These are phyloP conservation scores for Ganoderma meredithae DNA, from an alignment of 1,284 basidiomycete genomes.

Conservation along the genomic window DNA sequence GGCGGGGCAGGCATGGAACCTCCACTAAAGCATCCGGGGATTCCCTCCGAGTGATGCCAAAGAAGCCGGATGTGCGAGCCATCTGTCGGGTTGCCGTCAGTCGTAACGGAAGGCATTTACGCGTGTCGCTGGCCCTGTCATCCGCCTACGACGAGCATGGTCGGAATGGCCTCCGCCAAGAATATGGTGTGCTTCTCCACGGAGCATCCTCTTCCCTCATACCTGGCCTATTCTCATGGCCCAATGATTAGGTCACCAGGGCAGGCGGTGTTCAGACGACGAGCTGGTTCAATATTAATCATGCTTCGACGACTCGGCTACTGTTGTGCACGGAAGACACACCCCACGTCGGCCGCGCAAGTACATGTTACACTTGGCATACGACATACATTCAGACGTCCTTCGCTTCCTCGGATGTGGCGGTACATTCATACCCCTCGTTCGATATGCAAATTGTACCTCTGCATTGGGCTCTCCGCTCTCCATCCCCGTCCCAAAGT, in stretches of 20 bases:
- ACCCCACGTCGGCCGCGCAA: background rate
- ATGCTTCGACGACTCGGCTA: background rate
- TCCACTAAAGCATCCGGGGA: background rate
- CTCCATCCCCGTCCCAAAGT: background rate
- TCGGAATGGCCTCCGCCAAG: background rate
- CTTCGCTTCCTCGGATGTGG: constrained; percentile 7
- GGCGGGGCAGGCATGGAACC: constrained; percentile 3
- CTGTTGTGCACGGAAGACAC: background rate
- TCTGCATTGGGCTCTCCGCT: background rate
- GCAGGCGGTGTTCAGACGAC: background rate
- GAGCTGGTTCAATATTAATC: background rate
- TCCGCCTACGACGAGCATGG: background rate
- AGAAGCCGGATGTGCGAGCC: constrained; percentile 1
- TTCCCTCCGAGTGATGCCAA: background rate
- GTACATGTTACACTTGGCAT: background rate
- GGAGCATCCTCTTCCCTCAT: background rate
- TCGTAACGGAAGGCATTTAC: background rate
- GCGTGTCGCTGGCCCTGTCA: background rate
- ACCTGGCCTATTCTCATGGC: background rate
- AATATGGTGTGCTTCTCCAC: background rate
- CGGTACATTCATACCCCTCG: background rate
- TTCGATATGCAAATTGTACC: background rate
- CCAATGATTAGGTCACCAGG: too few relatives aligned
- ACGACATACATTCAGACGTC: background rate
- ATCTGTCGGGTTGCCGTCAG: constrained; percentile 12